Percentiles rank a stretch among this genome's conserved stretches.
Conservation (phyloP, 106 monocot genomes). For the Alisma plantagoaquatica region DNA sequence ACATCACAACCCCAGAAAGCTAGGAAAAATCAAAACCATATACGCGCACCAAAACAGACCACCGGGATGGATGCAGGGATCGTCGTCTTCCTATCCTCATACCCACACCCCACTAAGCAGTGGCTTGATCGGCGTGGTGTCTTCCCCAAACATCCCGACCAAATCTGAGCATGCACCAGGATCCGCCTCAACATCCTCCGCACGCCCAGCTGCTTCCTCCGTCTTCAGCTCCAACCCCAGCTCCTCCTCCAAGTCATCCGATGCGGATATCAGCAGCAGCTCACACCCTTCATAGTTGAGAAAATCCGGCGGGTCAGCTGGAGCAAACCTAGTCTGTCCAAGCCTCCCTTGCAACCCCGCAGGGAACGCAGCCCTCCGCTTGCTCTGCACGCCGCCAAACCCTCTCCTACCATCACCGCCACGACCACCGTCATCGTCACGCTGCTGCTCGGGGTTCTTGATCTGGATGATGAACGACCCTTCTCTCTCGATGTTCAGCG, state of each 20-base stretch:
- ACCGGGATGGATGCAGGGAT: too few relatives aligned
- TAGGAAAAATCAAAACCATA: too few relatives aligned
- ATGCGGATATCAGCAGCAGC: constrained; percentile 67
- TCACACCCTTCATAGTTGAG: constrained; percentile 85
- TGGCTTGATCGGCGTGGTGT: constrained; percentile 31
- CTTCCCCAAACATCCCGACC: constrained; percentile 44
- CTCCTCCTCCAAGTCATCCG: constrained; percentile 63
- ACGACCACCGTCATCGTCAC: constrained; percentile 2
- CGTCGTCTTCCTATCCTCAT: too few relatives aligned
- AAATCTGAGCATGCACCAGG: constrained; percentile 35
- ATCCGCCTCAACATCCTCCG: constrained; percentile 1
- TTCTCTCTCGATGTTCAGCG: constrained; percentile 61
- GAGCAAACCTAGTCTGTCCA: constrained; percentile 21
- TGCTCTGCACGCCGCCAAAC: constrained; percentile 48
- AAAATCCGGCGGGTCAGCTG: constrained; percentile 61
- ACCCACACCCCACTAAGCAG: constrained; percentile 55
- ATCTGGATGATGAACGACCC: constrained; percentile 69
- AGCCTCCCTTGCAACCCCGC: constrained; percentile 47
- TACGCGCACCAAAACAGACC: too few relatives aligned
- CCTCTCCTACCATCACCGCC: too few relatives aligned
- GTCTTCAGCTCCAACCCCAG: constrained; percentile 56
- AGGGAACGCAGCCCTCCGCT: constrained; percentile 58
- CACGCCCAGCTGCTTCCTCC: constrained; percentile 12
- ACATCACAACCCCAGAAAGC: too few relatives aligned
- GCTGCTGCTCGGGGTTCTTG: constrained; percentile 67